Base-by-base conservation (phyloP, 2,329 filamentous ascomycete genomes). In the Fusarium metavorans region DNA sequence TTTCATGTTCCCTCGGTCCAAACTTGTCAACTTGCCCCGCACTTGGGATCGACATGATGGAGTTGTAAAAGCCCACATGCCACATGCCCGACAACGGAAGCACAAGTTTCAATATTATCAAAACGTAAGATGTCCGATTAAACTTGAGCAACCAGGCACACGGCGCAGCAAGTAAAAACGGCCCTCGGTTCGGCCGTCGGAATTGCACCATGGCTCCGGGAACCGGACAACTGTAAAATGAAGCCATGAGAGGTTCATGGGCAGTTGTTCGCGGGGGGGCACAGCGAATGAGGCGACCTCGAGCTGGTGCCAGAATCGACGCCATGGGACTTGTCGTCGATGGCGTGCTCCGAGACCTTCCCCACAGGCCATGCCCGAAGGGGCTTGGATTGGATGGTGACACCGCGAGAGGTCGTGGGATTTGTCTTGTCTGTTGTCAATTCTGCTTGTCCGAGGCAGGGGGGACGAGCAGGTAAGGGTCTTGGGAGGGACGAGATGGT, bases 271-370 rank as follows among this genome's bases (percentile, higher is more conserved):
- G 39, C 50, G 45, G 50, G 32, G 50, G 70, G 62, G 54, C 62
- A 30, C 50, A 63, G 71, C 65, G 65, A 72, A 72, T 76, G 73
- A 70, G 61, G 68, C 57, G 25, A 64, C 41, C 50, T 59, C 18
- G 41, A 58, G 35, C 52, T 64, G 56, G 56, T 64, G 57, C 30
- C 25, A 63, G 57, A 67, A 45, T 32, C 34, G 52, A 58, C 14
- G 23, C 6, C 50, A 58, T 58, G 37, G 30, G 45, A 54, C 57
- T 68, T 64, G 61, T 48, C 39, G 43, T 64, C 69, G 71, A 77
- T 77, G 72, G 75, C 75, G 75, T 77, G 75, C 75, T 77, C 50
- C 32, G 68, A 67, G 59, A 57, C 59, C 58, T 70, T 59, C 68
- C 68, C 63, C 63, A 45, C 61, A 37, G 65, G 18, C 74, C 66